These are phyloP conservation scores for Fusarium musae DNA, from an alignment of 2,329 filamentous ascomycete species.

Conservation along the genomic window DNA sequence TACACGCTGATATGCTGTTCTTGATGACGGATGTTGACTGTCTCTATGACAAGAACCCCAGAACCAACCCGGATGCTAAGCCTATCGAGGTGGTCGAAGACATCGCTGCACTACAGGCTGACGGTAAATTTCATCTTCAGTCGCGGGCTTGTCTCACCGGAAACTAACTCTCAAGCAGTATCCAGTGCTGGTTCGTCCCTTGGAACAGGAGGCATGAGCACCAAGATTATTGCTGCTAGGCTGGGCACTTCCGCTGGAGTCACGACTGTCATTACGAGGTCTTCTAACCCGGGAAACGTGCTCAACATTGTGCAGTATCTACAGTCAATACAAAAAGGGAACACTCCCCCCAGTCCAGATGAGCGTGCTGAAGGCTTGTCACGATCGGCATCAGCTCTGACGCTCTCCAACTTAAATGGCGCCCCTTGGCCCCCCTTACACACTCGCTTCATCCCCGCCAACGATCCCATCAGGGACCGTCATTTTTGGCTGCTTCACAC, in stretches of 20 bases:
- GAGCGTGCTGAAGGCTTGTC: conserved; percentile 51
- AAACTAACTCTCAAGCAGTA: conserved; percentile 60
- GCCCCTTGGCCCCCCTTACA: conserved; percentile 73
- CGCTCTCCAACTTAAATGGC: conserved; percentile 48
- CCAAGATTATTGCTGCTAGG: conserved; percentile 93
- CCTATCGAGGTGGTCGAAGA: conserved; percentile 94
- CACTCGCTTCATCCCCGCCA: conserved; percentile 89
- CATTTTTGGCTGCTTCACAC: conserved; percentile 98
- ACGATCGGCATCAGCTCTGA: conserved; percentile 56
- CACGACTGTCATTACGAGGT: conserved; percentile 93
- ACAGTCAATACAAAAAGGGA: conserved; percentile 30
- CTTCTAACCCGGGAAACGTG: conserved; percentile 93
- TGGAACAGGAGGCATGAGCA: conserved; percentile 96
- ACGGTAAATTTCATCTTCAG: conserved; percentile 63
- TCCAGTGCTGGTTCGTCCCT: conserved; percentile 89
- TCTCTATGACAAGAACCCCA: conserved; percentile 94
- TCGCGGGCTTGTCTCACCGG: neutral
- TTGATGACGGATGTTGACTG: conserved; percentile 99
- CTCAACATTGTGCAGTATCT: conserved; percentile 81
- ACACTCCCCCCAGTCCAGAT: conserved; percentile 36
- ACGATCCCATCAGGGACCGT: conserved; percentile 86
- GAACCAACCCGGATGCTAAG: conserved; percentile 83
- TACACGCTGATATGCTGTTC: conserved; percentile 95
- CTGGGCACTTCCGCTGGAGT: conserved; percentile 94
- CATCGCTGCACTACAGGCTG: conserved; percentile 82